Evolutionary conservation across 371 early-diverging fungal species (phyloP).

Genomic region (Mortierella sp.): DNA sequence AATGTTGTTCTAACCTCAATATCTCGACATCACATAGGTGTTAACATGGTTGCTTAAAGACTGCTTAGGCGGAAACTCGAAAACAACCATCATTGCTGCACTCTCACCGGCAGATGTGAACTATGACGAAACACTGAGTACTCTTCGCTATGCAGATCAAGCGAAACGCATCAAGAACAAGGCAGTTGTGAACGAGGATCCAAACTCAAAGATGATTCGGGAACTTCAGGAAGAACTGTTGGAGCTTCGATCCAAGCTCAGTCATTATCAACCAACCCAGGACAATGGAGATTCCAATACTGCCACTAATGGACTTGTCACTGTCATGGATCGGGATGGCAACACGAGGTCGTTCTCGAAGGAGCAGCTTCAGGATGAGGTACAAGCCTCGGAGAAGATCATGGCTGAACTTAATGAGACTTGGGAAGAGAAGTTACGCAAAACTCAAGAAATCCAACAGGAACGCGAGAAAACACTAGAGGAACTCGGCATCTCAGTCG

Average conservation of each 20-base stretch:
- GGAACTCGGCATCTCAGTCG: conserved; percentile 84
- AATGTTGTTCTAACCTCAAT: conserved; percentile 35
- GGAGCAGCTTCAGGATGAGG: conserved; percentile 79
- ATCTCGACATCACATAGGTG: conserved; percentile 59
- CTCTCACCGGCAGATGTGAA: conserved; percentile 80
- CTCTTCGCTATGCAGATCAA: conserved; percentile 94
- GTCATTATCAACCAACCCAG: conserved; percentile 69
- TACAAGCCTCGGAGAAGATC: conserved; percentile 87
- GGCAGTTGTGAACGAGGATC: conserved; percentile 94
- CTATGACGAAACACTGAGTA: conserved; percentile 93
- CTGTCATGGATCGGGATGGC: conserved; percentile 63
- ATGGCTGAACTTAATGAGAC: conserved; percentile 84
- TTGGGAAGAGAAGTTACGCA: conserved; percentile 87
- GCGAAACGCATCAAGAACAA: conserved; percentile 94
- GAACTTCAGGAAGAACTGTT: conserved; percentile 89
- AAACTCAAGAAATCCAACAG: conserved; percentile 79
- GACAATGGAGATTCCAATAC: conserved; percentile 22
- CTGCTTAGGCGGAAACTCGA: conserved; percentile 94
- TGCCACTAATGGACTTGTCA: conserved; percentile 51
- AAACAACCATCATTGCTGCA: conserved; percentile 93
- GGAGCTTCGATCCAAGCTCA: conserved; percentile 71
- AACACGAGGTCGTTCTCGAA: conserved; percentile 64
- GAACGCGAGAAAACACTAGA: conserved; percentile 82
- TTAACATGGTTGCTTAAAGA: conserved; percentile 96
- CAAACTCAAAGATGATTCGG: conserved; percentile 85